Evolutionary conservation across 129 eudicot species (phyloP), one percentile per base, ranked within the genome.

Genomic region (Erigeron canadensis): DNA sequence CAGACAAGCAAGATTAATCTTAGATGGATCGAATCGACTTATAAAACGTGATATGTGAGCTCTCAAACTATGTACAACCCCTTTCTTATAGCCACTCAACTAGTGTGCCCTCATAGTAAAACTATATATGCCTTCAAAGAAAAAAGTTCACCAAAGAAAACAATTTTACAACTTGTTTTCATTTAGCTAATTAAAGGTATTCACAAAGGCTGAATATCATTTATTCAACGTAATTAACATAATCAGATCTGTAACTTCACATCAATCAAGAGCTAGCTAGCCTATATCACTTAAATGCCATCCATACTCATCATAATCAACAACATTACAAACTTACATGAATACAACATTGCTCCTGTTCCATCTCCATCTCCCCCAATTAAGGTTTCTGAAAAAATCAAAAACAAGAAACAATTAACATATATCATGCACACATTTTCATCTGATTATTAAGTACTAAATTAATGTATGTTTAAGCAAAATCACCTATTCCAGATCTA

Each of bases 311-410:
- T 11, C 16, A 34, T 72, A 44, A 19, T n/a, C 7, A 10, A 41
- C 45, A 59, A 75, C 15, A 42, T 22, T 37, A 34, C 22, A 19
- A 39, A 75, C 73, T 65, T 63, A 74, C 78, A 74, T 48, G 42
- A 74, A 38, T 63, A 74, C 72, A 64, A 19, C 47, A 41, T 19
- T 51, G 34, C 42, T 65, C 62, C 54, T 48, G 55, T 16, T 63
- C 55, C 65, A 40, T 11, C 5, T 47, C 45, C 39, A n/a, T n/a
- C n/a, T n/a, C n/a, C n/a, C n/a, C n/a, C n/a, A n/a, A n/a, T n/a
- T n/a, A n/a, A n/a, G n/a, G n/a, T n/a, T n/a, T 51, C 57, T 51
- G 57, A 5, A 42, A 42, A 21, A 41, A 40, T 5, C 46, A 41
- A 69, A 57, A 11, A 17, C 46, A 60, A 23, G 48, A 60, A 61